Percentiles rank a stretch among this genome's conserved stretches.
Evolutionary conservation across 768 basidiomycete genomes (phyloP).

Genomic region (Terana coerulea): DNA sequence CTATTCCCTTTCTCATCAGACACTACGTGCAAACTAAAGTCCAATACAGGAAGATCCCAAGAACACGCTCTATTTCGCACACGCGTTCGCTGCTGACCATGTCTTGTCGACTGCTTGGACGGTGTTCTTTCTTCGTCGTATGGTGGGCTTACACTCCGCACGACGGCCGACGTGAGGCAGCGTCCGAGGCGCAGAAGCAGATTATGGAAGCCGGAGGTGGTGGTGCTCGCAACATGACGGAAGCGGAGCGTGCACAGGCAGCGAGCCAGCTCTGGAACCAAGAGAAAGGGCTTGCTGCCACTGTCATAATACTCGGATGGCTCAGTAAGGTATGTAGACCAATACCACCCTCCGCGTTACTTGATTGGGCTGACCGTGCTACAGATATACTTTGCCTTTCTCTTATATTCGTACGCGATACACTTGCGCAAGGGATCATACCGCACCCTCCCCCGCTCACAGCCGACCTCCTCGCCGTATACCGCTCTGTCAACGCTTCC

Average conservation of each 20-base stretch:
- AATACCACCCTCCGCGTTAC: background rate
- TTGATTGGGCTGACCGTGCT: background rate
- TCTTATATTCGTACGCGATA: conserved; percentile 89
- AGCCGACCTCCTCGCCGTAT: conserved; percentile 22
- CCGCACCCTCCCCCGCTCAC: conserved; percentile 62
- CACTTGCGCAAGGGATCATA: conserved; percentile 93
- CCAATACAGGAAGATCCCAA: conserved; percentile 77
- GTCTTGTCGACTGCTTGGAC: conserved; percentile 88
- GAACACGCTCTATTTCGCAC: conserved; percentile 83
- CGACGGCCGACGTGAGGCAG: conserved; percentile 75
- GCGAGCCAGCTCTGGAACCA: conserved; percentile 85
- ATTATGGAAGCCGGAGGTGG: conserved; percentile 61
- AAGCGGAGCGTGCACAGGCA: conserved; percentile 62
- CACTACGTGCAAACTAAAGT: background rate
- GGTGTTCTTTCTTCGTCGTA: conserved; percentile 78
- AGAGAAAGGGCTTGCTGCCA: conserved; percentile 79
- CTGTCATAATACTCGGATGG: conserved; percentile 83
- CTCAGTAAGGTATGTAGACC: conserved; percentile 68
- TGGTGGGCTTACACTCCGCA: conserved; percentile 95
- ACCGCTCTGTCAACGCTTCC: conserved; percentile 37
- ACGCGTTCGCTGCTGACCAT: conserved; percentile 91
- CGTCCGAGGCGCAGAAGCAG: conserved; percentile 86
- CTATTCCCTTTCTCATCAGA: background rate
- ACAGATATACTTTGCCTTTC: conserved; percentile 86
- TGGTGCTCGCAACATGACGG: conserved; percentile 48